These are phyloP conservation scores for Suillus weaverae DNA, from an alignment of 768 basidiomycete genomes.

Conservation along the genomic window DNA sequence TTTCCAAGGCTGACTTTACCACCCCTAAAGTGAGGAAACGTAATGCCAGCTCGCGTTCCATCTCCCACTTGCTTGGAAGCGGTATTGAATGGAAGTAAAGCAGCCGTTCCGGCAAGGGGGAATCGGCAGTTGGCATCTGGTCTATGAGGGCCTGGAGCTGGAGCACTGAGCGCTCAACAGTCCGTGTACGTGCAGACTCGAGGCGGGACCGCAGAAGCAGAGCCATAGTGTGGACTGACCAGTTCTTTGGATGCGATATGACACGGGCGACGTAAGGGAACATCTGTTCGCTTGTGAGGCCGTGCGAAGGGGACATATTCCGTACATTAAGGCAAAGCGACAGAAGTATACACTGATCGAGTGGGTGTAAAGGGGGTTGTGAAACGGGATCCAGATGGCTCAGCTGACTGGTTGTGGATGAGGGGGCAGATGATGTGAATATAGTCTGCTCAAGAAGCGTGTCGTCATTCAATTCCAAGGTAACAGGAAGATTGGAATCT, in stretches of 20 bases:
- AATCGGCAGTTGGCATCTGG: slow-evolving; percentile 91
- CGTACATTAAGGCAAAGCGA: slow-evolving; percentile 87
- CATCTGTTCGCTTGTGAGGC: slow-evolving; percentile 92
- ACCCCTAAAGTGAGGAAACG: slow-evolving; percentile 86
- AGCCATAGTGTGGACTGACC: slow-evolving; percentile 97
- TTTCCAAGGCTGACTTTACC: slow-evolving; percentile 85
- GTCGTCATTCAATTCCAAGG: slow-evolving; percentile 88
- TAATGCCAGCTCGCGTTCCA: slow-evolving; percentile 86
- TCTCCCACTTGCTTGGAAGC: slow-evolving; percentile 89
- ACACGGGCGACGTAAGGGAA: slow-evolving; percentile 88
- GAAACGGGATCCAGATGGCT: slow-evolving; percentile 75
- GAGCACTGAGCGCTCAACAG: slow-evolving; percentile 87
- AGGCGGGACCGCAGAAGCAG: slow-evolving; percentile 90
- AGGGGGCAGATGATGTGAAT: slow-evolving; percentile 74
- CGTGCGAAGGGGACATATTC: slow-evolving; percentile 87
- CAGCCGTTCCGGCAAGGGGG: slow-evolving; percentile 70
- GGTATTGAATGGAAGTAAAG: slow-evolving; percentile 78
- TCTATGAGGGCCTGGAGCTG: slow-evolving; percentile 96
- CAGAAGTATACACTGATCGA: slow-evolving; percentile 92
- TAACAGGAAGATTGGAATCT: slow-evolving; percentile 59
- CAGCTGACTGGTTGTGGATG: slow-evolving; percentile 47
- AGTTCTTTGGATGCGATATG: slow-evolving; percentile 86
- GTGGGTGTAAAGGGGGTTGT: slow-evolving; percentile 86
- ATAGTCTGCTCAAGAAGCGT: slow-evolving; percentile 92
- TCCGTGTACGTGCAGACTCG: slow-evolving; percentile 84